phyloP scores from a whole-genome alignment of 208 protist genomes.

The Tritrichomonas musculus region DNA sequence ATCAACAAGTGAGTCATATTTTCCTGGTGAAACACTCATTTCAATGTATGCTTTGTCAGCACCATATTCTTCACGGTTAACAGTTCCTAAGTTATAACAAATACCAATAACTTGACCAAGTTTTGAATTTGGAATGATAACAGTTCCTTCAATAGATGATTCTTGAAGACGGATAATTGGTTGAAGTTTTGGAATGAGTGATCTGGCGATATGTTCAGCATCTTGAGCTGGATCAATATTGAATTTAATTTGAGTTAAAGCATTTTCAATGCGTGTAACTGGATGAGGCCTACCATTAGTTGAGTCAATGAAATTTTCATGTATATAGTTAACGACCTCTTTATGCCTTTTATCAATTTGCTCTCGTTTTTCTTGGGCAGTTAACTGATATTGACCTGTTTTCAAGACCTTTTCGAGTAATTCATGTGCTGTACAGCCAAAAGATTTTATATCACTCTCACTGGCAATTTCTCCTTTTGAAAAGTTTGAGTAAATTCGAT shows the following conservation, averaged over 20 bases:
- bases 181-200: background rate
- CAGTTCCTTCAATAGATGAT: background rate
- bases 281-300: background rate
- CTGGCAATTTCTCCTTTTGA: background rate
- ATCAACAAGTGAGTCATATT: background rate
- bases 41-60: background rate
- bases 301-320: conserved; percentile 31
- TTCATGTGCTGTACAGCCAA: background rate
- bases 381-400: conserved; percentile 1
- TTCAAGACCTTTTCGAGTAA: background rate
- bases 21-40: background rate
- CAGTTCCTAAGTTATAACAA: background rate
- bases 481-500: conserved; percentile 2
- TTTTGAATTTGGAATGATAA: background rate
- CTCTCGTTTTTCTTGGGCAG: conserved; percentile 27
- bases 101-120: background rate
- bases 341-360: background rate
- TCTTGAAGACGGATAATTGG: conserved; percentile 12
- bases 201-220: background rate
- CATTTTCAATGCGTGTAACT: background rate
- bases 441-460: background rate
- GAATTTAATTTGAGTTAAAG: background rate
- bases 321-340: conserved; percentile 21
- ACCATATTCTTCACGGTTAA: background rate
- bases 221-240: background rate